Percentiles rank a stretch among this genome's conserved stretches.
These are phyloP conservation scores for Suillus discolor DNA, from an alignment of 768 basidiomycete species.

Conservation along the genomic window DNA sequence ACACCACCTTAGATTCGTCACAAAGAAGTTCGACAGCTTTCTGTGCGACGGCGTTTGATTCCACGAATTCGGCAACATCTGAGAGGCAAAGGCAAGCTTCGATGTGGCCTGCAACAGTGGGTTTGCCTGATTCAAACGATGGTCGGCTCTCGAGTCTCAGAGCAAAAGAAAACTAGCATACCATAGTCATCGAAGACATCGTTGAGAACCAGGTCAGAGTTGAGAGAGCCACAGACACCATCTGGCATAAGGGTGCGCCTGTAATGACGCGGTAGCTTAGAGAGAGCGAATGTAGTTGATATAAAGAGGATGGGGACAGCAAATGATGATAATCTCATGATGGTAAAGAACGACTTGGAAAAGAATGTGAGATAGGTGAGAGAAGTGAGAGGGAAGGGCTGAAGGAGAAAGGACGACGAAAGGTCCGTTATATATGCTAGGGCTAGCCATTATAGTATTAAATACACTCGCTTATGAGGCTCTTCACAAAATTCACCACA, in stretches of 20 bases:
- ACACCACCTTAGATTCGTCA: constrained; percentile 20
- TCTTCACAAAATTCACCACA: constrained; percentile 4
- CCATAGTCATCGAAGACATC: constrained; percentile 18
- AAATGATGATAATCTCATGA: constrained; percentile 23
- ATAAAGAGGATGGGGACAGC: constrained; percentile 22
- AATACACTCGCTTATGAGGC: constrained; percentile 1
- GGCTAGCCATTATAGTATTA: background rate
- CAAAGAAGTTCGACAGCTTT: constrained; percentile 27
- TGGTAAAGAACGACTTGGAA: constrained; percentile 14
- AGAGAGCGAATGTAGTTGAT: constrained; percentile 20
- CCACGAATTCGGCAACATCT: constrained; percentile 25
- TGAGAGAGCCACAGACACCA: constrained; percentile 20
- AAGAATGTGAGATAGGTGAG: constrained; percentile 3
- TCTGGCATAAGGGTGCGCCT: constrained; percentile 12
- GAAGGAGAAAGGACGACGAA: background rate
- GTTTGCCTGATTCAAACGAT: constrained; percentile 16
- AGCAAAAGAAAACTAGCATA: background rate
- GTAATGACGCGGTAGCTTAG: constrained; percentile 7
- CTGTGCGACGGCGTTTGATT: constrained; percentile 24
- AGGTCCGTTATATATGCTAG: constrained; percentile 9
- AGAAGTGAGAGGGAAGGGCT: background rate
- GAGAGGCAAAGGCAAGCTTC: constrained; percentile 33
- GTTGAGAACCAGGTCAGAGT: constrained; percentile 19
- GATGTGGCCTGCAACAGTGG: constrained; percentile 28
- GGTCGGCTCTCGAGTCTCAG: background rate